These are phyloP conservation scores for Aspergillus homomorphus DNA, from an alignment of 495 filamentous ascomycete genomes.

Conservation along the genomic window DNA sequence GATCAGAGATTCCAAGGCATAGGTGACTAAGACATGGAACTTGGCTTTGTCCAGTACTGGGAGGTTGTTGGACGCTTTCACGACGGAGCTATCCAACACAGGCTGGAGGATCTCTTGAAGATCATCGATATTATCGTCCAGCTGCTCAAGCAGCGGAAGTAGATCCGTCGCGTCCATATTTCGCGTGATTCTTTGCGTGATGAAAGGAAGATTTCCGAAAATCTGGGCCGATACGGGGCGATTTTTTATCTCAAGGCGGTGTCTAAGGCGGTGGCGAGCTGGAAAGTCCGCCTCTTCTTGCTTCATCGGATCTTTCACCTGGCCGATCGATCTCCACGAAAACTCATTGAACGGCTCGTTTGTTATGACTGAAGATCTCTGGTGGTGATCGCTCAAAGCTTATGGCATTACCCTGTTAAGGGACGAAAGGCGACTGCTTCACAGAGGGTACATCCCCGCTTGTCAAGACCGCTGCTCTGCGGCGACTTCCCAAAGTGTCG, in stretches of 20 bases:
- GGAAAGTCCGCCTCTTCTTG: neutral
- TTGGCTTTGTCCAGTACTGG: conserved; percentile 93
- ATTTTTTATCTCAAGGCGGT: conserved; percentile 25
- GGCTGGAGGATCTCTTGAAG: conserved; percentile 71
- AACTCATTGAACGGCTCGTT: neutral
- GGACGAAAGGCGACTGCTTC: neutral
- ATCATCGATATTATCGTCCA: conserved; percentile 73
- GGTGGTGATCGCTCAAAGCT: neutral
- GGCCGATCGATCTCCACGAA: neutral
- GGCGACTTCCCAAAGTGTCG: conserved; percentile 33
- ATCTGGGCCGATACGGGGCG: conserved; percentile 18
- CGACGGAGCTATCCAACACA: conserved; percentile 58
- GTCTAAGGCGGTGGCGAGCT: conserved; percentile 17
- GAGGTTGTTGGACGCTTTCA: conserved; percentile 68
- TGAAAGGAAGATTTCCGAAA: conserved; percentile 11
- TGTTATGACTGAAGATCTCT: neutral
- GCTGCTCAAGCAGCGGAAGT: conserved; percentile 58
- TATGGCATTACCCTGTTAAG: neutral
- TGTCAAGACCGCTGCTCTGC: neutral
- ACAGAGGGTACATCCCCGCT: neutral
- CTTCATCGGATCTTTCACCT: conserved; percentile 3
- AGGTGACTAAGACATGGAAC: conserved; percentile 77
- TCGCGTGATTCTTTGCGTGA: conserved; percentile 8
- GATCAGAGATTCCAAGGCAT: conserved; percentile 86
- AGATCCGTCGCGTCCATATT: conserved; percentile 46